These are phyloP conservation scores for Gomphus bonarii DNA, from an alignment of 1,284 basidiomycete genomes.

Conservation along the genomic window DNA sequence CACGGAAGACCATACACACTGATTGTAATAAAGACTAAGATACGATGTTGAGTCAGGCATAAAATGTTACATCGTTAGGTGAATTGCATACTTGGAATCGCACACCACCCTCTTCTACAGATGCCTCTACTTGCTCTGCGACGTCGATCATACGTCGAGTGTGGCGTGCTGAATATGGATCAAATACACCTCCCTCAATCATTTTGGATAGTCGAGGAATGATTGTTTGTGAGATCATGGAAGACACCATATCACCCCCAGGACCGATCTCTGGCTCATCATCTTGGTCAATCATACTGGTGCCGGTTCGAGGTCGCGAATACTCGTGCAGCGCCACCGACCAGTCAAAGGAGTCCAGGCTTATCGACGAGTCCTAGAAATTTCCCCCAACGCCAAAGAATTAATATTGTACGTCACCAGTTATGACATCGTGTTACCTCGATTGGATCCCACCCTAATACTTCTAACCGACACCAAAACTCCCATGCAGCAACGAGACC, in stretches of 20 bases:
- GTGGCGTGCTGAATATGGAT: slow-evolving; percentile 70
- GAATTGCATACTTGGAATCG: slow-evolving; percentile 52
- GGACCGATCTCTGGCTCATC: slow-evolving; percentile 56
- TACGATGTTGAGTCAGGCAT: neutral
- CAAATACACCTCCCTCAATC: slow-evolving; percentile 64
- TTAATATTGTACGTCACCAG: neutral
- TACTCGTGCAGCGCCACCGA: slow-evolving; percentile 72
- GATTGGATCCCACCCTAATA: slow-evolving; percentile 81
- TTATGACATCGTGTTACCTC: slow-evolving; percentile 38
- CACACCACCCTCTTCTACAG: slow-evolving; percentile 50
- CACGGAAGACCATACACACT: slow-evolving; percentile 47
- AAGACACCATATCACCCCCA: slow-evolving; percentile 81
- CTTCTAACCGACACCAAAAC: slow-evolving; percentile 86
- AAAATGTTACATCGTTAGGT: neutral
- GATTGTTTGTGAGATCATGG: slow-evolving; percentile 78
- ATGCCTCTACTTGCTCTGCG: slow-evolving; percentile 73
- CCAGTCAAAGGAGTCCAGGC: slow-evolving; percentile 78
- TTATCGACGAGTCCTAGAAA: slow-evolving; percentile 37
- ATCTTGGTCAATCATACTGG: slow-evolving; percentile 26
- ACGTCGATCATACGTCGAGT: slow-evolving; percentile 61
- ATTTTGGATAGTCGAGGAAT: slow-evolving; percentile 68
- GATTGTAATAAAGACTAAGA: slow-evolving; percentile 60
- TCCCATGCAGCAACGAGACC: slow-evolving; percentile 91
- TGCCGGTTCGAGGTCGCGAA: slow-evolving; percentile 40
- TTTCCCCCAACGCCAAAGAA: slow-evolving; percentile 3